Conservation (phyloP, 257 asterid genomes). For the Avicennia marina region DNA sequence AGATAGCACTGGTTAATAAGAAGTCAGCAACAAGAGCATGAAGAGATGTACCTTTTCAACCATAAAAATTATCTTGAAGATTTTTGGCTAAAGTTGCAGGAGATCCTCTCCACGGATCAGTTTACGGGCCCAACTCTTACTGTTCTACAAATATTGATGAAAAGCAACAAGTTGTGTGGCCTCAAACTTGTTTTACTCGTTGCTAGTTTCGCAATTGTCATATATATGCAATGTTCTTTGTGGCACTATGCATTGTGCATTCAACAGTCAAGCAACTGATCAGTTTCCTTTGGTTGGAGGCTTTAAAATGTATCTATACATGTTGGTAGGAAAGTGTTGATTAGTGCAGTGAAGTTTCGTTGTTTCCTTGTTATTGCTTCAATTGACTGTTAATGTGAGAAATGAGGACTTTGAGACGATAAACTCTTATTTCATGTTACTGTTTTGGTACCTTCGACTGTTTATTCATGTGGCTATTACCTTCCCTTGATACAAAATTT, state of each 20-base stretch:
- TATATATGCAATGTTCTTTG: not conserved
- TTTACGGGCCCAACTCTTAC: not conserved
- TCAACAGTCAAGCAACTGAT: not conserved
- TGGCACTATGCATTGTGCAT: not conserved
- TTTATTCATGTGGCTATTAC: not conserved
- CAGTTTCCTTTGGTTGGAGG: not conserved
- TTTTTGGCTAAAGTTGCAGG: not conserved
- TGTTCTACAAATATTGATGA: not conserved
- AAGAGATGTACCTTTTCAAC: not conserved
- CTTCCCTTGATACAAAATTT: not conserved
- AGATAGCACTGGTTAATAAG: not conserved
- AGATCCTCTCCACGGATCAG: not conserved
- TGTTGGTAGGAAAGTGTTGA: not conserved
- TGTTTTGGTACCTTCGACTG: not conserved
- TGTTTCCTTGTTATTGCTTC: not conserved
- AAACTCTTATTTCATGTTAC: too few species aligned
- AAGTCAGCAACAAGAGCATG: not conserved
- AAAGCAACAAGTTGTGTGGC: not conserved
- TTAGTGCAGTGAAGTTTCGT: not conserved
- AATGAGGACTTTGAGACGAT: not conserved
- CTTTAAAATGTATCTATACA: not conserved
- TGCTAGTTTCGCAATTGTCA: not conserved
- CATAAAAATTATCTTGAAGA: not conserved
- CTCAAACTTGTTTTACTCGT: not conserved
- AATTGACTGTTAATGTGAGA: not conserved